Evolutionary conservation across 495 filamentous ascomycete genomes (phyloP).

Genomic region (Lasiosphaeria miniovina): DNA sequence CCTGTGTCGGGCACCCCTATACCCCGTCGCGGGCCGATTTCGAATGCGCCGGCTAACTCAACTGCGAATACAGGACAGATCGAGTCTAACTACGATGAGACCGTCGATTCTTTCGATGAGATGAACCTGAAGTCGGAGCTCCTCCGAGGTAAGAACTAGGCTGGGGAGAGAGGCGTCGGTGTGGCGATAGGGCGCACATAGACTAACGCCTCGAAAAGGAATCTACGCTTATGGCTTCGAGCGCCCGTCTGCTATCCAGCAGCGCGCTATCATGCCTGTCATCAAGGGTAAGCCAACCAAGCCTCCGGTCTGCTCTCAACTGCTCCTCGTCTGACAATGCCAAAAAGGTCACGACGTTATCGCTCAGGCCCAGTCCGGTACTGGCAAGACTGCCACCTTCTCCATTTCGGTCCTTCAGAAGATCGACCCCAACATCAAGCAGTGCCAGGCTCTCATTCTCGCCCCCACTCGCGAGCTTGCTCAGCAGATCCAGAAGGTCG

Average conservation of each 20-base stretch:
- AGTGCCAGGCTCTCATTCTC: constrained; percentile 94
- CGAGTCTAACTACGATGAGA: constrained; percentile 99
- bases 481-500: constrained; percentile 95
- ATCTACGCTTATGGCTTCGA: constrained; percentile 99
- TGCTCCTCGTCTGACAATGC: constrained; percentile 26
- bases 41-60: constrained; percentile 18
- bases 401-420: constrained; percentile 96
- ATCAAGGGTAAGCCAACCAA: constrained; percentile 83
- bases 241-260: constrained; percentile 98
- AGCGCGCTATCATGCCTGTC: constrained; percentile 98
- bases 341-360: constrained; percentile 89
- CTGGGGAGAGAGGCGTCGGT: constrained; percentile 7
- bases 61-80: constrained; percentile 70
- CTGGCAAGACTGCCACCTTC: constrained; percentile 98
- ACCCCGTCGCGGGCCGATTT: neutral
- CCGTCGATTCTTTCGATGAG: constrained; percentile 96
- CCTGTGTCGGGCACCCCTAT: neutral
- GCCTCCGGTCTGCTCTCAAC: constrained; percentile 11
- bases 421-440: constrained; percentile 77
- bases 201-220: constrained; percentile 52
- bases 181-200: constrained; percentile 5
- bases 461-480: constrained; percentile 97
- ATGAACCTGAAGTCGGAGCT: constrained; percentile 97
- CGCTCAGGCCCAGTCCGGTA: constrained; percentile 97
- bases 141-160: constrained; percentile 73